A percentile compares a stretch with the other conserved stretches of the same genome.
These are phyloP conservation scores for Globisporangium carolinianum DNA, from an alignment of 352 stramenopile genomes.

Conservation along the genomic window DNA sequence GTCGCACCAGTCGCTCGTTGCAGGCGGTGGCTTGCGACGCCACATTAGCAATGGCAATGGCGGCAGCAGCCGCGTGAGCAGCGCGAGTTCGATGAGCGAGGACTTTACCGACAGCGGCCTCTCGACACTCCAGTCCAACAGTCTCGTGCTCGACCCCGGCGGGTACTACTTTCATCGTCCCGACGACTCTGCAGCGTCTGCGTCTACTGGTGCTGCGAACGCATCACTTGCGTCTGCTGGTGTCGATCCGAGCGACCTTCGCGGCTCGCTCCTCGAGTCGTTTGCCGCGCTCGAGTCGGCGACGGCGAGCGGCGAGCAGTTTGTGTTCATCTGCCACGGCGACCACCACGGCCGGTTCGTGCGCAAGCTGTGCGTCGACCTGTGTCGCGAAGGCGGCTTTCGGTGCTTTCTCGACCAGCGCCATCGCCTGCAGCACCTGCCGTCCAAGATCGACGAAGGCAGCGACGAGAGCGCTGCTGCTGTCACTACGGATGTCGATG, in stretches of 20 bases:
- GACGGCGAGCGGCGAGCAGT: slow-evolving; percentile 26
- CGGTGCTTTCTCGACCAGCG: slow-evolving; percentile 64
- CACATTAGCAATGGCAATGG: slow-evolving; percentile 18
- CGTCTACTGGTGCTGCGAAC: too few species aligned
- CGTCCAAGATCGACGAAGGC: slow-evolving; percentile 13
- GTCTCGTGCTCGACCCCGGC: slow-evolving; percentile 53
- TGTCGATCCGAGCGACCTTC: slow-evolving; percentile 14
- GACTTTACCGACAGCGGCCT: slow-evolving; percentile 21
- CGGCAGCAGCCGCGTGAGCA: slow-evolving; percentile 34
- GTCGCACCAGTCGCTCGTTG: slow-evolving; percentile 24
- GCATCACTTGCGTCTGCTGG: not conserved
- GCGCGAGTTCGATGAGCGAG: slow-evolving; percentile 42
- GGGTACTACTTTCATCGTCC: slow-evolving; percentile 69
- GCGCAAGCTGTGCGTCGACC: slow-evolving; percentile 48
- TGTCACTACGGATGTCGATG: slow-evolving; percentile 23
- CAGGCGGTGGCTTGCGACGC: slow-evolving; percentile 9
- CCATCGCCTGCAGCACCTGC: slow-evolving; percentile 16
- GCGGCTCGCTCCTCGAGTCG: slow-evolving; percentile 54
- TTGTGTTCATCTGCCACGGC: slow-evolving; percentile 78
- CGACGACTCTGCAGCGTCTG: not conserved
- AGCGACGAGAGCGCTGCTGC: slow-evolving; percentile 13
- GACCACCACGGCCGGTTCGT: slow-evolving; percentile 71
- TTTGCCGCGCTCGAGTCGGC: slow-evolving; percentile 45
- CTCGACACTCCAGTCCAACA: slow-evolving; percentile 35
- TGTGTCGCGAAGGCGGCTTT: slow-evolving; percentile 44